Conservation (phyloP, 2,329 filamentous ascomycete genomes). For the Nemania sp. region DNA sequence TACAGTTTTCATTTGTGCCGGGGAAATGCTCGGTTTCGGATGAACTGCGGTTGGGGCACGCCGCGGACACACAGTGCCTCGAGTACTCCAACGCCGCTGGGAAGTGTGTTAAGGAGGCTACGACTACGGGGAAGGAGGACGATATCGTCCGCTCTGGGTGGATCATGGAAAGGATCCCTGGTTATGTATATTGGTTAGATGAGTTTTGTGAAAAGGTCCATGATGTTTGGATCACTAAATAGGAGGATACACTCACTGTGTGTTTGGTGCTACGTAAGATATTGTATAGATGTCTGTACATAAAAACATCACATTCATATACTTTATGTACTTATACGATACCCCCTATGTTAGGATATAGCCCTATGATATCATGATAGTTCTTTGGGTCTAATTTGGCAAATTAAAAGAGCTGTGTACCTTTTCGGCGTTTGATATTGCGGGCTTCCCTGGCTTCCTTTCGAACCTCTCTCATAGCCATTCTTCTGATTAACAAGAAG, state of each 20-base stretch:
- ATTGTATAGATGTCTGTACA: conserved; percentile 17
- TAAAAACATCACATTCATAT: conserved; percentile 21
- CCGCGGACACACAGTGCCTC: conserved; percentile 38
- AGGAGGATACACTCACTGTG: neutral
- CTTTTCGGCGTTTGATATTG: neutral
- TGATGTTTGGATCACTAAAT: conserved; percentile 35
- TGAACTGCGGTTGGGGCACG: conserved; percentile 38
- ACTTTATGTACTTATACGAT: conserved; percentile 22
- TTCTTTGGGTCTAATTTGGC: neutral
- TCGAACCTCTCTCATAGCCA: neutral
- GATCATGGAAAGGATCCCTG: conserved; percentile 39
- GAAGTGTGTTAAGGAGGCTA: conserved; percentile 39
- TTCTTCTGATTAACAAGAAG: neutral
- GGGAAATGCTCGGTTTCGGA: conserved; percentile 41
- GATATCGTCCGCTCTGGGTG: conserved; percentile 40
- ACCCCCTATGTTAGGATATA: conserved; percentile 11
- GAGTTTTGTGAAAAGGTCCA: conserved; percentile 25
- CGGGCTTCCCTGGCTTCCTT: neutral
- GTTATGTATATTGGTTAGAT: conserved; percentile 35
- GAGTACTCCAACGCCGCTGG: conserved; percentile 41
- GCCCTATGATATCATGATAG: neutral
- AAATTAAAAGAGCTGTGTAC: neutral
- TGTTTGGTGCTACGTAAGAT: neutral
- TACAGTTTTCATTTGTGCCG: conserved; percentile 41
- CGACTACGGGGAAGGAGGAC: conserved; percentile 31